Base-by-base conservation (phyloP, 768 basidiomycete genomes). In the Macrolepiota dolichaula region DNA sequence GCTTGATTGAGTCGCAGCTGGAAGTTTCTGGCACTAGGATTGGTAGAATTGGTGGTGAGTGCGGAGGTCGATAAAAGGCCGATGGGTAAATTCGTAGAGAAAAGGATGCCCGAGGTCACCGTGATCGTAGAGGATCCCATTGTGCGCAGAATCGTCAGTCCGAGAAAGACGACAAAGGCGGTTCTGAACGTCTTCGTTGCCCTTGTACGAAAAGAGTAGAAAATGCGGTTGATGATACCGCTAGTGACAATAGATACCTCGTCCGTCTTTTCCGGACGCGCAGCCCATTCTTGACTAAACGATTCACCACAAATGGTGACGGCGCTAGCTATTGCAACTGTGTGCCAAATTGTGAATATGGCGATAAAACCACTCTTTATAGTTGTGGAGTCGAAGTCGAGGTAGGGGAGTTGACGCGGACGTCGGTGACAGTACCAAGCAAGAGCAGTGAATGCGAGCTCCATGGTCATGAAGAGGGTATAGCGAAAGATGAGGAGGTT, bases 81-180 rank as follows among this genome's bases (percentile, higher is more conserved):
- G 25, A 61, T 64, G 17, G 46, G 56, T 22, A 57, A 37, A 2
- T 42, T 5, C 13, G 6, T 11, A 5, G 27, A 22, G 24, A 40
- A 17, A 61, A 35, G 51, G 38, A 51, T 40, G 64, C 49, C 27
- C 59, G 17, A 44, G n/a, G 55, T 46, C n/a, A 47, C 17, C 3
- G 55, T 56, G 12, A 56, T 56, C 7, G 42, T 32, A 7, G 55
- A 56, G 1, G 27, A 19, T n/a, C 42, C 55, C 15, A 24, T 44
- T 27, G 27, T 56, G 17, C 42, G 55, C 12, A 56, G 3, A 29
- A 47, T 7, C 3, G 46, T 24, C 13, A 56, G 17, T 3, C n/a
- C 51, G 9, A 44, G 44, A 32, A 32, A 56, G 40, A 42, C 40
- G 11, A 36, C 15, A 11, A 56, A 35, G 6, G 55, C 55, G 13